Evolutionary conservation across 1,139 yeast genomes (phyloP).

Genomic region (Hansenula lynferdii): DNA sequence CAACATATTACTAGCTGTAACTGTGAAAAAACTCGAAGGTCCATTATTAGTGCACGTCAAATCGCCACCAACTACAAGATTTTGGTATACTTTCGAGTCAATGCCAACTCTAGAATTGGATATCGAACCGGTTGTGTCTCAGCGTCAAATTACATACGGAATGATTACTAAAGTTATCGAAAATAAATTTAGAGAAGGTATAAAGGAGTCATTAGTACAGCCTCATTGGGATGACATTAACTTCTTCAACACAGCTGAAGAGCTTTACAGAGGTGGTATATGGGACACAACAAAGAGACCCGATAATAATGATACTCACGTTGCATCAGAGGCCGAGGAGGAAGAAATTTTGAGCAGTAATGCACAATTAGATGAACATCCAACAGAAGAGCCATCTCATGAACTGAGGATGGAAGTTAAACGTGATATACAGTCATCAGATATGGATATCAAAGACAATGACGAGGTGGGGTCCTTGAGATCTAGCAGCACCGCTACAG

Average conservation of each 20-base stretch:
- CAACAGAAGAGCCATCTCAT: neutral
- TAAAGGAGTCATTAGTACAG: conserved; percentile 71
- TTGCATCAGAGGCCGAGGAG: conserved; percentile 10
- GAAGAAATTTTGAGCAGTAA: conserved; percentile 5
- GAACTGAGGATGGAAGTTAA: conserved; percentile 2
- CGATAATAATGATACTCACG: conserved; percentile 6
- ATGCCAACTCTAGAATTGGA: conserved; percentile 73
- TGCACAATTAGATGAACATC: conserved; percentile 2
- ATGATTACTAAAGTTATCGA: conserved; percentile 79
- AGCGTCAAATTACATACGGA: conserved; percentile 72
- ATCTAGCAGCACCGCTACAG: conserved; percentile 4
- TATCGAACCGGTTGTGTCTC: conserved; percentile 85
- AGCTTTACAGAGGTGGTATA: conserved; percentile 85
- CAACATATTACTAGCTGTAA: conserved; percentile 67
- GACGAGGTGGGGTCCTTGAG: conserved; percentile 11
- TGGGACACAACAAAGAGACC: conserved; percentile 56
- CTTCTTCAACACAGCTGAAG: conserved; percentile 58
- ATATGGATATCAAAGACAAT: conserved; percentile 3
- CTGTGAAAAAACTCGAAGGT: conserved; percentile 67
- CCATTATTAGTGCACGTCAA: conserved; percentile 65
- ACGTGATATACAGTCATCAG: conserved; percentile 2
- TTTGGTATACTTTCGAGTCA: conserved; percentile 85
- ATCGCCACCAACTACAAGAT: conserved; percentile 84
- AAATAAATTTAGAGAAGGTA: conserved; percentile 71
- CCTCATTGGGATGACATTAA: conserved; percentile 90